These are phyloP conservation scores for Debaryomycetaceae sp. DNA, from an alignment of 1,139 yeast genomes.

Conservation along the genomic window DNA sequence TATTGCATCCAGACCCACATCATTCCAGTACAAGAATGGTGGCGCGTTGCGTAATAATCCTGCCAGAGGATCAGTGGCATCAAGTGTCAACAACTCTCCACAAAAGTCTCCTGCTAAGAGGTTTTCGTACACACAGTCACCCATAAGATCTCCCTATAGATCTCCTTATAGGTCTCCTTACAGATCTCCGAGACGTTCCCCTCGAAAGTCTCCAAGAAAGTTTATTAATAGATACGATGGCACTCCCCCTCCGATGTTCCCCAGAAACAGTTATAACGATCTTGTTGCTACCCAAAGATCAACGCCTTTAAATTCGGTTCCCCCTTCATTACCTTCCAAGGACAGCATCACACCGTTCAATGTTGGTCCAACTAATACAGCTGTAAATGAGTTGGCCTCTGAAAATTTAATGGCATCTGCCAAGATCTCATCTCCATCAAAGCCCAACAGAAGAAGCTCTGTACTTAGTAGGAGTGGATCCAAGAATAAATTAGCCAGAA, in stretches of 20 bases:
- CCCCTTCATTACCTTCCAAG: slow-evolving; percentile 43
- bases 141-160: slow-evolving; percentile 20
- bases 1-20: slow-evolving; percentile 56
- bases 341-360: slow-evolving; percentile 19
- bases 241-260: slow-evolving; percentile 31
- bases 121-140: slow-evolving; percentile 15
- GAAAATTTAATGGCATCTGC: slow-evolving; percentile 30
- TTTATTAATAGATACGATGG: slow-evolving; percentile 8
- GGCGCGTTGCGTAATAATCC: slow-evolving; percentile 22
- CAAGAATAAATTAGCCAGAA: slow-evolving; percentile 32
- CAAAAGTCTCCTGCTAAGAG: slow-evolving; percentile 14
- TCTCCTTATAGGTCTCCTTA: slow-evolving; percentile 18
- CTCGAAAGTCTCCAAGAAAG: slow-evolving; percentile 14
- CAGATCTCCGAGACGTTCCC: slow-evolving; percentile 21
- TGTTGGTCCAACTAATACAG: slow-evolving; percentile 16
- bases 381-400: slow-evolving; percentile 19
- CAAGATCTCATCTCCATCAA: slow-evolving; percentile 18
- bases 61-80: slow-evolving; percentile 27
- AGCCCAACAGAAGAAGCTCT: slow-evolving; percentile 27
- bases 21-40: slow-evolving; percentile 41
- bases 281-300: slow-evolving; percentile 39
- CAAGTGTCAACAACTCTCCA: slow-evolving; percentile 36
- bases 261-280: slow-evolving; percentile 47
- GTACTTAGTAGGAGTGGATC: slow-evolving; percentile 25
- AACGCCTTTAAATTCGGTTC: slow-evolving; percentile 16